Base-by-base conservation (phyloP, 306 rosid genomes). In the Pachyrhizus erosus region DNA sequence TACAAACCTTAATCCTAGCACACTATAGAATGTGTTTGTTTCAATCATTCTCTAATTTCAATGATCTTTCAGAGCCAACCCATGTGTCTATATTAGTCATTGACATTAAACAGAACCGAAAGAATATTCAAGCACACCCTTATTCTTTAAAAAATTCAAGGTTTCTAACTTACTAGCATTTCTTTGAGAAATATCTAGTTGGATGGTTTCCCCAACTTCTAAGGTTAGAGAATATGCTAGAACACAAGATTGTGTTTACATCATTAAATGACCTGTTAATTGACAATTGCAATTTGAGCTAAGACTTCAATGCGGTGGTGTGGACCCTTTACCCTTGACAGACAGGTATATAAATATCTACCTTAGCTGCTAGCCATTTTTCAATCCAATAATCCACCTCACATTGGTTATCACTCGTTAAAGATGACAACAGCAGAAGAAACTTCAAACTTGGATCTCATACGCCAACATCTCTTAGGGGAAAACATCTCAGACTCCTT, bases 391-490 rank as follows among this genome's bases (percentile, higher is more conserved):
- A 39, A 61, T 71, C 80, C 33, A 77, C 24, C 79, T 61, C 83
- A 81, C n/a, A 34, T 74, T 70, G 42, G 23, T 39, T 1, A 26
- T 65, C 9, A 51, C 14, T 67, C 57, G 39, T 17, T 73, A 80
- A 75, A 57, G 48, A 87, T 84, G 87, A 82, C 74, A 21, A 34
- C 83, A 52, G 15, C 40, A 12, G 86, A 86, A 58, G 96, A 87
- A 64, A 3, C 83, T 81, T 89, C 92, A 42, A 70, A 88, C 33
- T 72, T 94, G 45, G 94, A 92, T 39, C 77, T 84, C 29, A 91
- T 92, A 34, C 82, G 90, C 23, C 87, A 89, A 24, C 90, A 91
- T 45, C 96, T 92, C 15, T 87, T 94, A 27, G 86, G 75, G 20
- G 96, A 92, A 23, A 69, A 40, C 14, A 81, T 87, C 55, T 70